These are phyloP conservation scores for Penicillium olsonii DNA, from an alignment of 2,329 filamentous ascomycete species.

Conservation along the genomic window DNA sequence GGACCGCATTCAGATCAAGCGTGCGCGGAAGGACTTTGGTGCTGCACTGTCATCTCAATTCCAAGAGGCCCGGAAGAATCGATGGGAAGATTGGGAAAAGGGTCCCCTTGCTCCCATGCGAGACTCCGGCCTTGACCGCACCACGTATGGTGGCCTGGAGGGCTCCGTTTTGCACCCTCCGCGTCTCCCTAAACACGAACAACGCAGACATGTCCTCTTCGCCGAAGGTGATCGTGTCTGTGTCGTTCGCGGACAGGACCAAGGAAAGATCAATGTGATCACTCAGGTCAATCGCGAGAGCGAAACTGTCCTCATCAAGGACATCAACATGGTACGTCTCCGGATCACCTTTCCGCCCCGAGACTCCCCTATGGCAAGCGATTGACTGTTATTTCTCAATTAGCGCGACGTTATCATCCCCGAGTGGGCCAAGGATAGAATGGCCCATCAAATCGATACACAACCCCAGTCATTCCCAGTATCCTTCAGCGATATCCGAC, in stretches of 20 bases:
- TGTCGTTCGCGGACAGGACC: constrained; percentile 73
- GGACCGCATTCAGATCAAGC: constrained; percentile 33
- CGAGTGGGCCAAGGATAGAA: constrained; percentile 37
- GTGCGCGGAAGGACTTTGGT: constrained; percentile 33
- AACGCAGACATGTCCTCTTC: constrained; percentile 60
- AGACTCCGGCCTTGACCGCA: constrained; percentile 63
- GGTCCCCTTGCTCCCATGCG: constrained; percentile 77
- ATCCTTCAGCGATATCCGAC: constrained; percentile 71
- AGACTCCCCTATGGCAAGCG: not conserved
- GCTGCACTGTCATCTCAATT: constrained; percentile 40
- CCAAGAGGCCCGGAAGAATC: constrained; percentile 55
- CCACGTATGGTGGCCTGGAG: constrained; percentile 61
- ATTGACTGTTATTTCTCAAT: constrained; percentile 9
- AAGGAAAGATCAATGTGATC: constrained; percentile 81
- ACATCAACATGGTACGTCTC: constrained; percentile 60
- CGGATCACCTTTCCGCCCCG: not conserved
- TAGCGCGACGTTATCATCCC: constrained; percentile 48
- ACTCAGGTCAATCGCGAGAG: constrained; percentile 54
- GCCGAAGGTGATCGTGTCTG: constrained; percentile 76
- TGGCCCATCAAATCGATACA: constrained; percentile 43
- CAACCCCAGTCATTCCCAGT: constrained; percentile 58
- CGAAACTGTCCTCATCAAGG: constrained; percentile 63
- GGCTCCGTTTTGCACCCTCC: constrained; percentile 38
- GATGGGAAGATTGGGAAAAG: constrained; percentile 75
- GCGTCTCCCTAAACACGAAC: constrained; percentile 42